Percentiles rank a stretch among this genome's conserved stretches.
phyloP scores from a whole-genome alignment of 139 green algal species.

The Auxenochlorella pyrenoidosa region DNA sequence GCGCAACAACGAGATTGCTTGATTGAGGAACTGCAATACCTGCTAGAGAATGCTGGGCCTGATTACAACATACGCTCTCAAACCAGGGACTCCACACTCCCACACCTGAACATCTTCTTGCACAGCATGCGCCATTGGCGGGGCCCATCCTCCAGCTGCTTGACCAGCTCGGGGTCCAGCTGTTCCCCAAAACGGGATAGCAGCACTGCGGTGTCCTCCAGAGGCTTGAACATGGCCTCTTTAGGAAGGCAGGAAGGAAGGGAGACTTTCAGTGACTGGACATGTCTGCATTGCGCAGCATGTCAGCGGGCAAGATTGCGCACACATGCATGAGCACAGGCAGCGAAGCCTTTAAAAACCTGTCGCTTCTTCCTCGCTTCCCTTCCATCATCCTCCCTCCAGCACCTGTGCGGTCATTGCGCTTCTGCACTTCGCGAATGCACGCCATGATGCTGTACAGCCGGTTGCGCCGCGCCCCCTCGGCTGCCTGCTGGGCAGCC shows the following conservation, averaged over 20 bases:
- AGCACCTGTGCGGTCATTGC: slow-evolving; percentile 33
- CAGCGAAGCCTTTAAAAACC: too few species aligned
- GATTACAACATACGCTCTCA: too few species aligned
- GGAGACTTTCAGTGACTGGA: too few species aligned
- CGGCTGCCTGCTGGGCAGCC: slow-evolving; percentile 30
- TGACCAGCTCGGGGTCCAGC: slow-evolving; percentile 59
- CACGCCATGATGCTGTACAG: slow-evolving; percentile 88
- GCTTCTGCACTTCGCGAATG: slow-evolving; percentile 89
- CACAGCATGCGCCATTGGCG: slow-evolving; percentile 73
- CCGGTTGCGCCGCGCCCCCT: slow-evolving; percentile 58
- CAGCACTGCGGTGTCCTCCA: slow-evolving; percentile 71
- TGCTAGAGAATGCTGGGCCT: background rate
- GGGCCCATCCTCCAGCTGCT: slow-evolving; percentile 75
- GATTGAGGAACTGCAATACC: background rate
- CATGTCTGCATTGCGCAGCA: background rate
- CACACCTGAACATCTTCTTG: slow-evolving; percentile 85
- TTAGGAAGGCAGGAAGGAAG: slow-evolving; percentile 6
- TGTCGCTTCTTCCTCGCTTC: too few species aligned
- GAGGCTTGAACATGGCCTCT: slow-evolving; percentile 88
- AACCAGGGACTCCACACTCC: background rate
- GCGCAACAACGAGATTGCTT: background rate
- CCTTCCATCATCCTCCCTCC: too few species aligned
- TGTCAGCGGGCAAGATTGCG: background rate
- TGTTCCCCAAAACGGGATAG: slow-evolving; percentile 76
- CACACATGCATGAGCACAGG: too few species aligned